Evolutionary conservation across 2,329 filamentous ascomycete species (phyloP).

Genomic region (Fusarium compactum): DNA sequence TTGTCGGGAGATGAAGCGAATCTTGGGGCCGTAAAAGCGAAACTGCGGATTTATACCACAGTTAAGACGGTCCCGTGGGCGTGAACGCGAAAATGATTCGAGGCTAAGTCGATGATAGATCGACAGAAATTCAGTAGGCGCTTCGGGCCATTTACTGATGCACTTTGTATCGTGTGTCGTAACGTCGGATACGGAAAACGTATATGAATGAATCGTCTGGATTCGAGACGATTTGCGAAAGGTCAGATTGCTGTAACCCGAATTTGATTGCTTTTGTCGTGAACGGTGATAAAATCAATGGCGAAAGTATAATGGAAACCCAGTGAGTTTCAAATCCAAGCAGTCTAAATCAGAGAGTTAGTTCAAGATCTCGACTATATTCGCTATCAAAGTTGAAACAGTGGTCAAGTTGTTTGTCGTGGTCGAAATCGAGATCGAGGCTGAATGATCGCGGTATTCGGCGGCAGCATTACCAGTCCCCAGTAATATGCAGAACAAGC

Average conservation of each 20-base stretch:
- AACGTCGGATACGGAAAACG: conserved; percentile 36
- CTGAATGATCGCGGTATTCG: neutral
- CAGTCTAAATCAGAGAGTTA: conserved; percentile 22
- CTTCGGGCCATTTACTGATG: conserved; percentile 52
- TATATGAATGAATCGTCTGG: conserved; percentile 19
- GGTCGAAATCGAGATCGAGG: neutral
- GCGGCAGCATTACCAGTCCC: neutral
- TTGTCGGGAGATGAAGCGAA: conserved; percentile 50
- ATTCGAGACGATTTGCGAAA: conserved; percentile 12
- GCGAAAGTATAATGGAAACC: conserved; percentile 25
- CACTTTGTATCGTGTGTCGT: conserved; percentile 30
- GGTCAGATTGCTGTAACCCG: conserved; percentile 15
- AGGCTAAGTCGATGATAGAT: conserved; percentile 29
- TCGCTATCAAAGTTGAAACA: neutral
- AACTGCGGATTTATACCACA: conserved; percentile 36
- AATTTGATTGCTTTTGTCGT: conserved; percentile 30
- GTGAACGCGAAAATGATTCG: conserved; percentile 8
- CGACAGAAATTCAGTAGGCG: conserved; percentile 43
- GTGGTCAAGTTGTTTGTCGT: neutral
- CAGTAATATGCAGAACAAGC: neutral
- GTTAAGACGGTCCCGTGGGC: conserved; percentile 22
- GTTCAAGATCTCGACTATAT: neutral
- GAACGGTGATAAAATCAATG: conserved; percentile 23
- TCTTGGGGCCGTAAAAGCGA: conserved; percentile 33
- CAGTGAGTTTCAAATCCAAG: conserved; percentile 16